Evolutionary conservation across 192 early-diverging fungal species (phyloP), one percentile per base, ranked within the genome.

Genomic region (Oehlia diaphana): DNA sequence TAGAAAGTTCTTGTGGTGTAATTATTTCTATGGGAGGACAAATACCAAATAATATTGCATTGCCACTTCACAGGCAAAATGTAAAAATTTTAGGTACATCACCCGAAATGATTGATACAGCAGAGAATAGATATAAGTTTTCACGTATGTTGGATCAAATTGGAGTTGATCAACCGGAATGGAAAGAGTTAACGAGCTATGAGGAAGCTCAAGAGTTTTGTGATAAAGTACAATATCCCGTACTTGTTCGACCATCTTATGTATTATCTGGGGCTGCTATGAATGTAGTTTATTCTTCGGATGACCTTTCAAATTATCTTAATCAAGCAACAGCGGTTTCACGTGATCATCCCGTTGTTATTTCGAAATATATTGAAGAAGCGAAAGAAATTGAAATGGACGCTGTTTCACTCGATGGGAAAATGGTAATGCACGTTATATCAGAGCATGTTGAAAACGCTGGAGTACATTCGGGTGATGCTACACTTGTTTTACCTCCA

Each of bases 191-290:
- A 47, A 89, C 89, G 12, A 93, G 92, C 68, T 86, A 91, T 8
- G 92, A 93, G 13, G 95, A 97, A 35, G 97, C 96, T 26, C 88
- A 90, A n/a, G 44, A 72, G 14, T 99, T 99, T 91, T 94, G 94
- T 44, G 85, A 95, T 7, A 78, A 87, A 6, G 96, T 97, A 31
- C 92, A 93, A 9, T 99, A 94, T 85, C 97, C 97, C 13, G 97
- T 99, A 26, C 92, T 99, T 26, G 92, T 98, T 12, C 93, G 97
- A 65, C 97, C 97, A 23, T 96, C 95, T 28, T 99, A 99, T 82
- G 96, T 99, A 39, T 88, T 99, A 62, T 99, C 97, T 8, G 97
- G 97, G 63, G 97, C 97, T 4, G 97, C 97, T 44, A 99, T 99
- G 97, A 96, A 97, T 70, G 96, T 98, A 19, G 96, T 93, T 13